Percentiles rank a stretch among this genome's conserved stretches.
phyloP scores from a whole-genome alignment of 176 grass and related monocot genomes.

The Cenchrus fungigraminus region DNA sequence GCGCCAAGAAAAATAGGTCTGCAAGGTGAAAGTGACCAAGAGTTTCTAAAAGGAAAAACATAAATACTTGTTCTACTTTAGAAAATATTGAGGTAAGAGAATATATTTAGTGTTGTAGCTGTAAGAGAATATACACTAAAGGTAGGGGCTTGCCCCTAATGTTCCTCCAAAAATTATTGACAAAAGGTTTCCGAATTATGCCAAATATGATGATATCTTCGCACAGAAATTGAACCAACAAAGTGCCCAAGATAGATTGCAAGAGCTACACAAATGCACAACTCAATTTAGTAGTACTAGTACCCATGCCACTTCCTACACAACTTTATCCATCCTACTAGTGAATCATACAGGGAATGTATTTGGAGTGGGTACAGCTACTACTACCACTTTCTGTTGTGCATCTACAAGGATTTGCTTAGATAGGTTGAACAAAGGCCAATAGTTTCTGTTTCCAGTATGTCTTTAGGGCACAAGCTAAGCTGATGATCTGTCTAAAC shows the following conservation, averaged over 20 bases:
- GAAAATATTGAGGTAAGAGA: background rate
- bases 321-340: background rate
- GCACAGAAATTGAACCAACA: background rate
- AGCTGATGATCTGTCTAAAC: constrained; percentile 12
- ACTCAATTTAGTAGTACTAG: background rate
- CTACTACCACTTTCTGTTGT: constrained; percentile 8
- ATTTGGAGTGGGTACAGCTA: constrained; percentile 45
- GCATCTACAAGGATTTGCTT: background rate
- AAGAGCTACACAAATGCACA: background rate
- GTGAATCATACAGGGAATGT: constrained; percentile 8
- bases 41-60: background rate
- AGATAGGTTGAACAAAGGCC: constrained; percentile 25
- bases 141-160: background rate
- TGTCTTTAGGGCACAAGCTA: constrained; percentile 15
- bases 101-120: background rate
- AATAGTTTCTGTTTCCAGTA: constrained; percentile 10
- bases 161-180: background rate
- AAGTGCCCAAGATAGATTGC: background rate
- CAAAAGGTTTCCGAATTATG: background rate
- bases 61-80: background rate
- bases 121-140: background rate
- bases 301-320: background rate
- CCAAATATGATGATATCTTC: background rate
- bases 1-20: background rate
- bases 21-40: background rate